Evolutionary conservation across 2,329 filamentous ascomycete species (phyloP), one percentile per base, ranked within the genome.

Genomic region (Annulohypoxylon truncatum): DNA sequence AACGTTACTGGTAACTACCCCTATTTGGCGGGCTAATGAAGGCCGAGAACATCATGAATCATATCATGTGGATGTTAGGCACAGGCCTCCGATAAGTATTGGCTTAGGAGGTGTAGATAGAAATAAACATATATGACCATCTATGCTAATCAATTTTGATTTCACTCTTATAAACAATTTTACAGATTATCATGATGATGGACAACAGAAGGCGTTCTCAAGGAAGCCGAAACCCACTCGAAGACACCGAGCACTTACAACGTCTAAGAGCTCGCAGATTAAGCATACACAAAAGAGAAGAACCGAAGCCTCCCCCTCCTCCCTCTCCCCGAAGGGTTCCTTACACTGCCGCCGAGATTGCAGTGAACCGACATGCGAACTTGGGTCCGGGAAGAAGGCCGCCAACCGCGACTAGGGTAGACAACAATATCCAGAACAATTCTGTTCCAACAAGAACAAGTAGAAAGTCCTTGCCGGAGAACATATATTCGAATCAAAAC

Each of bases 31-130:
- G 13, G 24, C 24, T 28, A 48, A 15, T 15, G 7, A n/a, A 48
- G 38, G 28, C 12, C 26, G n/a, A 29, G 4, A 40, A 31, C 18
- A 33, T 55, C 51, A 55, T 61, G 58, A 55, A 31, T 61, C 51
- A 51, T 53, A 38, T 40, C 12, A 29, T 7, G 29, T 48, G 7
- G 8, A 22, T 2, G 12, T n/a, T n/a, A n/a, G 29, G 18, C 3
- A 13, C n/a, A n/a, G n/a, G n/a, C n/a, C n/a, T n/a, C n/a, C n/a
- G n/a, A n/a, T n/a, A n/a, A n/a, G n/a, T n/a, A n/a, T n/a, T n/a
- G n/a, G n/a, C n/a, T n/a, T n/a, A n/a, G n/a, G n/a, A n/a, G n/a
- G n/a, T n/a, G n/a, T 22, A 4, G 6, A 5, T 44, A 12, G 5
- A 7, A 12, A 9, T 47, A 26, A 22, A 26, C 10, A 48, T 28